A percentile compares a stretch with the other conserved stretches of the same genome.
Conservation (phyloP, 768 basidiomycete genomes). For the Clitopilus passeckerianus region DNA sequence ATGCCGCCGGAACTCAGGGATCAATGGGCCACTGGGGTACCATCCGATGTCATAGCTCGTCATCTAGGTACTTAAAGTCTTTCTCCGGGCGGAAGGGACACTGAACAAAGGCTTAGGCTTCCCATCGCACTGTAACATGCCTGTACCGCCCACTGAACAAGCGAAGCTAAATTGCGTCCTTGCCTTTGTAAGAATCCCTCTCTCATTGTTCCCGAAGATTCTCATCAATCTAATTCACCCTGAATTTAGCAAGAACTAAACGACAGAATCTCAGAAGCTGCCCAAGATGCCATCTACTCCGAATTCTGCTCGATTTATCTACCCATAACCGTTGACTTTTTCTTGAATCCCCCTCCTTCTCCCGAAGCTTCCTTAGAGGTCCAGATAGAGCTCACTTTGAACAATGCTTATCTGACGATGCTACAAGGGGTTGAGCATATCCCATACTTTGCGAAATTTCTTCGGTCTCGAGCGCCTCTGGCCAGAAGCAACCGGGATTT, state of each 20-base stretch:
- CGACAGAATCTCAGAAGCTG: not conserved
- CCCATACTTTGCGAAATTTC: constrained; percentile 15
- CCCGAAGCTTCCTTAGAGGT: not conserved
- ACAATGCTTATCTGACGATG: constrained; percentile 14
- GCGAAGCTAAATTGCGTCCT: not conserved
- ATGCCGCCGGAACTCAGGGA: not conserved
- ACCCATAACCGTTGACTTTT: constrained; percentile 9
- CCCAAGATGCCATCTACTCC: constrained; percentile 11
- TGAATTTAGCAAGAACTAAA: not conserved
- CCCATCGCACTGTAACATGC: not conserved
- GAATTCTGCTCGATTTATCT: constrained; percentile 14
- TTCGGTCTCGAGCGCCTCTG: constrained; percentile 9
- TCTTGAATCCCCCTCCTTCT: constrained; percentile 5
- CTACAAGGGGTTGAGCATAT: constrained; percentile 13
- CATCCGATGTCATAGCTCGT: not conserved
- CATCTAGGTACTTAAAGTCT: not conserved
- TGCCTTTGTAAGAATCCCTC: not conserved
- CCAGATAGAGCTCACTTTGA: not conserved
- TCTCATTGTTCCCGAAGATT: not conserved
- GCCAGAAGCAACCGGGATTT: constrained; percentile 12
- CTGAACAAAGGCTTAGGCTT: not conserved
- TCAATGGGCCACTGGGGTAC: not conserved
- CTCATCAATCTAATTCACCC: not conserved
- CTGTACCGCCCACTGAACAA: not conserved
- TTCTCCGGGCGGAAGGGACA: not conserved